Base-by-base conservation (phyloP, 1,284 basidiomycete genomes). In the Puccinia polysora region DNA sequence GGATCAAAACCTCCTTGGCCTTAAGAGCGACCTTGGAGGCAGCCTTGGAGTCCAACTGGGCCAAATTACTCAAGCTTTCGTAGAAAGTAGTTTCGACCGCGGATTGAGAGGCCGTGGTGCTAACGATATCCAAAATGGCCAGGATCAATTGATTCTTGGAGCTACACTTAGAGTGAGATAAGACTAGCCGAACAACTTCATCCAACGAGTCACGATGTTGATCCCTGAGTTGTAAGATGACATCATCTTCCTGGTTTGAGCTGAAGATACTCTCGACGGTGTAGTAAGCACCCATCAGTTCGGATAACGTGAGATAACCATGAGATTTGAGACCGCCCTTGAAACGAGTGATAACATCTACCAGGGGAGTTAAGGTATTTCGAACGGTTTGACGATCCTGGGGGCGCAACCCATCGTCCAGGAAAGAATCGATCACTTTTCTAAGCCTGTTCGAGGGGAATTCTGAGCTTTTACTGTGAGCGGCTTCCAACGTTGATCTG, bases 1-100 rank as follows among this genome's bases (percentile, higher is more conserved):
- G 85, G 77, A 99, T 97, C 74, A 97, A 85, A 10, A 97, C 96
- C 82, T 99, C 96, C 65, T 96, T 89, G 59, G 96, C 95, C 82
- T 97, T 98, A 77, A 99, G 83, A 2, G 94, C 87, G 64, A 96
- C 93, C 76, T 88, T 84, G 52, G 87, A 89, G 12, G 92, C 93
- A 6, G 90, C 90, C 88, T 89, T 89, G 64, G 89, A 87, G 81
- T 96, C 93, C 50, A 98, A 85, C 45, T 85, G 85, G 62, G 94
- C 90, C 59, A 96, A 85, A 73, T 85, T 85, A 77, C 87, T 88
- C 74, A 91, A 81, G n/a, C 88, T 87, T 73, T 87, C 84, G 77
- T 86, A 86, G 65, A 93, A 82, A 53, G 82, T 82, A 73, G 85
- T 84, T 69, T 91, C 89, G 12, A 87, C 80, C 74, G 76, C 74